These are phyloP conservation scores for Aspergillus puulaauensis DNA, from an alignment of 2,329 filamentous ascomycete species.

Conservation along the genomic window DNA sequence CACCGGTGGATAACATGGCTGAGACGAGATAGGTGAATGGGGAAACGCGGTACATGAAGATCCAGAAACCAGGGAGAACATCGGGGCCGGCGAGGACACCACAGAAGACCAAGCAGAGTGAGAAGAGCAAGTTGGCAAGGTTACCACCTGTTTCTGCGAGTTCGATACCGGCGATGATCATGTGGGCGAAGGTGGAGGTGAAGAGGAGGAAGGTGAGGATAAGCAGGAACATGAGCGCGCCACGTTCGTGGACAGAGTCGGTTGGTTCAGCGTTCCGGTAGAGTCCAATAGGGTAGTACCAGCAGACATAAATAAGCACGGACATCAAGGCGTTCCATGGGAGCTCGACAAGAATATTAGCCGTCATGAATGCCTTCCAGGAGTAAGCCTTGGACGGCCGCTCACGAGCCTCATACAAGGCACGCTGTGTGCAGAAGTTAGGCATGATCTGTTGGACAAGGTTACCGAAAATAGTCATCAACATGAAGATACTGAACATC, in stretches of 20 bases:
- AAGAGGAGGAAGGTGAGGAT: conserved; percentile 68
- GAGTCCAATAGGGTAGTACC: conserved; percentile 65
- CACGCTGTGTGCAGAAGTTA: conserved; percentile 58
- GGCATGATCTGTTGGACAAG: conserved; percentile 57
- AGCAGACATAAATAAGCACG: conserved; percentile 63
- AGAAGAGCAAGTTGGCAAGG: conserved; percentile 60
- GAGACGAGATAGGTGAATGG: conserved; percentile 64
- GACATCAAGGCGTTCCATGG: conserved; percentile 65
- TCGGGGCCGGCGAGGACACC: conserved; percentile 52
- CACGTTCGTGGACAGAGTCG: conserved; percentile 49
- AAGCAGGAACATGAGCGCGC: conserved; percentile 66
- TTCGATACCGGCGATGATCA: conserved; percentile 70
- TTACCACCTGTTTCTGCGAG: conserved; percentile 67
- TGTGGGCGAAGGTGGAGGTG: conserved; percentile 69
- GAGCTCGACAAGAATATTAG: conserved; percentile 71
- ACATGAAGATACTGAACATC: conserved; percentile 87
- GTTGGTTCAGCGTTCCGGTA: conserved; percentile 43
- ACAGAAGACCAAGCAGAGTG: conserved; percentile 62
- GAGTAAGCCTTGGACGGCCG: conserved; percentile 69
- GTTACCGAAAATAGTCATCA: conserved; percentile 74
- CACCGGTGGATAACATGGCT: conserved; percentile 43
- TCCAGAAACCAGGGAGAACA: conserved; percentile 70
- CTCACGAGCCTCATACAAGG: conserved; percentile 61
- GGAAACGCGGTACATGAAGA: conserved; percentile 71
- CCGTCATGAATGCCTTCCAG: conserved; percentile 70